Evolutionary conservation across 768 basidiomycete species (phyloP), one percentile per base, ranked within the genome.

Genomic region (Tulasnella sp.): DNA sequence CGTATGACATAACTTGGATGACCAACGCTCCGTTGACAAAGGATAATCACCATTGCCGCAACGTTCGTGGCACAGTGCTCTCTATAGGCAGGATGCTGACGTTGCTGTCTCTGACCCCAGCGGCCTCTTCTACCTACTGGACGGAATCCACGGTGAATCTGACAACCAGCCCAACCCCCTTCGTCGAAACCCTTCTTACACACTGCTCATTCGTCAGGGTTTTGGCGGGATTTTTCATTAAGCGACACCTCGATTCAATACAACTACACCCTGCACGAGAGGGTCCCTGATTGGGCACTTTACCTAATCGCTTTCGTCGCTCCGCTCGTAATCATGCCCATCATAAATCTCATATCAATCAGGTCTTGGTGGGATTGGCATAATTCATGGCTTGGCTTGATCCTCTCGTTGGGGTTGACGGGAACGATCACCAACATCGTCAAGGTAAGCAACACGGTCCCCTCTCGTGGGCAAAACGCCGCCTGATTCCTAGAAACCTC

Each of bases 311-410:
- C 89, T 16, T 72, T 89, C 38, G 89, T 92, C 2, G 88, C 93
- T 3, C 97, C 97, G 0, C 84, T 94, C 31, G 82, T 91, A 68
- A 85, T 95, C 62, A 91, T 94, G 83, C 88, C 92, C 31, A 81
- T 91, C 27, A 88, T 97, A 82, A 94, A 94, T 82, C 79, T 91
- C 31, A 74, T 93, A 19, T 92, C 94, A 31, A 87, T 95, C 39
- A 89, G 92, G n/a, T 92, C 91, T 3, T 91, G 91, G 87, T 98
- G 96, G 96, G 97, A 98, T 83, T 86, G 93, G 40, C 97, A 98
- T 83, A 92, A 90, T 82, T 31, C 80, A 83, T 42, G 84, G 83
- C 74, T 77, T 58, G 74, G 72, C 71, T 80, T 95, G 79, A 87
- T 94, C 75, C 90, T 96, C 71, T 88, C 90, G n/a, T 87, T 94